Base-by-base conservation (phyloP, 129 eudicot species). In the Lonicera japonica region DNA sequence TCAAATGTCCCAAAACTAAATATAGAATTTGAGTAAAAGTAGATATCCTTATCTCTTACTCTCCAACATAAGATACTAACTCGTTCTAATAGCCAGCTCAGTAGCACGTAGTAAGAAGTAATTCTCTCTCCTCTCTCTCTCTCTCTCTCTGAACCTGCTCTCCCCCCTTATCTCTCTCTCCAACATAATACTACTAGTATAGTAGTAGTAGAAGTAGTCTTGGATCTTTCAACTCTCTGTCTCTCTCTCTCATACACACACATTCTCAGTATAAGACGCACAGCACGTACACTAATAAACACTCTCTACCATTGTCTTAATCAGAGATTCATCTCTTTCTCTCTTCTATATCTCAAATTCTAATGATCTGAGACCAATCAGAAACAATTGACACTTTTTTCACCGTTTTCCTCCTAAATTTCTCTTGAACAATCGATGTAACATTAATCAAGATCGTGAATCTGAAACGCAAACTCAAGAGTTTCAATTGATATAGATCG, bases 21-120 rank as follows among this genome's bases (percentile, higher is more conserved):
- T n/a, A n/a, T n/a, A n/a, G n/a, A n/a, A n/a, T n/a, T n/a, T n/a
- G n/a, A n/a, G n/a, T n/a, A n/a, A n/a, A n/a, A n/a, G n/a, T n/a
- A n/a, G n/a, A n/a, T n/a, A n/a, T n/a, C n/a, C n/a, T n/a, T n/a
- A n/a, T n/a, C n/a, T n/a, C n/a, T n/a, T n/a, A n/a, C n/a, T n/a
- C n/a, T n/a, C n/a, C n/a, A n/a, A n/a, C n/a, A n/a, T n/a, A n/a
- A n/a, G n/a, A n/a, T n/a, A n/a, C n/a, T n/a, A n/a, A n/a, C n/a
- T 29, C 36, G 6, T 29, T 29, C 6, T 2, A 29, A 29, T 29
- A 29, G 36, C 36, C 36, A 29, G 36, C 36, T 29, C 6, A 29
- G 5, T 43, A 12, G 70, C 79, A 75, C 74, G 66, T 68, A 56
- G 41, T 58, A 21, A 54, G 65, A 61, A 72, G 56, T 22, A 22